Evolutionary conservation across 305 asterid species (phyloP), one percentile per base, ranked within the genome.

Genomic region (Fraxinus latifolia): DNA sequence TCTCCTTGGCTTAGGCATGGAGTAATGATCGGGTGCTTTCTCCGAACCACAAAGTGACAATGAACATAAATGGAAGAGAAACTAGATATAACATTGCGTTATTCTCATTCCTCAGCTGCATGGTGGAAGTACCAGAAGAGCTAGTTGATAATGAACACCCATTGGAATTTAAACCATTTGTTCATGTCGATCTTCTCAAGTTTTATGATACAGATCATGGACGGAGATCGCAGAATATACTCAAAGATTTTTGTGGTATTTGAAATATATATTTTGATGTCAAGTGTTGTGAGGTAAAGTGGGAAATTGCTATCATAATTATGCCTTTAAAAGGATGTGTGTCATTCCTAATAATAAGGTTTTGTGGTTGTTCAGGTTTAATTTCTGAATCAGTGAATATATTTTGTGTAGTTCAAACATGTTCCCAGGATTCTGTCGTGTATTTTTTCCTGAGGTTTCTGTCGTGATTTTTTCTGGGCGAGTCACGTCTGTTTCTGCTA

Each of bases 111-210:
- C 86, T 91, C 3, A 81, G 86, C 85, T 88, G 88, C 71, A 82
- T 58, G 42, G 85, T 91, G 33, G 72, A 89, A 82, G 90, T 83
- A 1, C 91, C 92, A 0, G 85, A 86, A 55, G 97, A 90, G 84
- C 71, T 90, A 0, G 83, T 90, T 62, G 95, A 91, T 68, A 88
- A 91, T 27, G 84, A 92, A 8, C 84, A 92, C 81, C 93, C 94
- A 0, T 71, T 90, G 86, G 83, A 85, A 77, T 91, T 81, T 81
- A 91, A 89, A 79, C 93, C 97, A 2, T 91, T 91, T 39, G 82
- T 55, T 37, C 91, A 88, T 44, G 60, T 88, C 0, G 94, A 89
- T 82, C 72, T 91, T 67, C 32, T 91, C 21, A 87, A 87, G 14
- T 91, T 87, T 58, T 91, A 85, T 50, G 85, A 75, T 1, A 76